Base-by-base conservation (phyloP, 2,329 filamentous ascomycete species). In the Cladosporium halotolerans region DNA sequence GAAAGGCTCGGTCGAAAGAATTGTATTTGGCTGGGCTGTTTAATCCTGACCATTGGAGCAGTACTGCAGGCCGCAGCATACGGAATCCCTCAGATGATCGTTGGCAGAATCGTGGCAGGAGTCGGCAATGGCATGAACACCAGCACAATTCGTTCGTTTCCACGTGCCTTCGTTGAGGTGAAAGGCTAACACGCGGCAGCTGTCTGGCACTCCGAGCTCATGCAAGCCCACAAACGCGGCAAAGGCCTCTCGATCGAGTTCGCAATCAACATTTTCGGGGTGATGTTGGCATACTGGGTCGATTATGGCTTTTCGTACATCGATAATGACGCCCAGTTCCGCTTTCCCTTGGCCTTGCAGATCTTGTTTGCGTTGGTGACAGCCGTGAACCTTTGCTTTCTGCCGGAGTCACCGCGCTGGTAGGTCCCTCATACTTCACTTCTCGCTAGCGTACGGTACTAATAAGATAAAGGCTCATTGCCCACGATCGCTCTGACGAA, bases 91-190 rank as follows among this genome's bases (percentile, higher is more conserved):
- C 77, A 80, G 57, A 77, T 79, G 64, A 77, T 79, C 56, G 64
- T 79, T 50, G 78, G 78, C 9, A 72, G 78, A 45, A 71, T 73
- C 3, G 70, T 80, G 46, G 79, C 78, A 14, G 78, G 78, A 50
- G 64, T 80, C 16, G 78, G 77, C 5, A 80, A 79, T 55, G 78
- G 78, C 16, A 78, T 80, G 68, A 80, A 80, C 64, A 79, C 76
- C 3, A 74, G 73, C 0, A 79, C 76, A 0, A 78, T 79, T 32
- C 77, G 77, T 2, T 77, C 75, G 3, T 80, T 78, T 58, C 4
- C 36, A 10, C 2, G 4, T 39, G 8, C 13, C 36, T n/a, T 16
- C 16, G 13, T 14, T 5, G 10, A 14, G 3, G 36, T n/a, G 6
- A 14, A 3, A 9, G 0, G 18, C 47, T 50, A 16, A 50, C 39